A percentile compares a stretch with the other conserved stretches of the same genome.
These are phyloP conservation scores for Trichoderma oligosporum DNA, from an alignment of 2,329 filamentous ascomycete species.

Conservation along the genomic window DNA sequence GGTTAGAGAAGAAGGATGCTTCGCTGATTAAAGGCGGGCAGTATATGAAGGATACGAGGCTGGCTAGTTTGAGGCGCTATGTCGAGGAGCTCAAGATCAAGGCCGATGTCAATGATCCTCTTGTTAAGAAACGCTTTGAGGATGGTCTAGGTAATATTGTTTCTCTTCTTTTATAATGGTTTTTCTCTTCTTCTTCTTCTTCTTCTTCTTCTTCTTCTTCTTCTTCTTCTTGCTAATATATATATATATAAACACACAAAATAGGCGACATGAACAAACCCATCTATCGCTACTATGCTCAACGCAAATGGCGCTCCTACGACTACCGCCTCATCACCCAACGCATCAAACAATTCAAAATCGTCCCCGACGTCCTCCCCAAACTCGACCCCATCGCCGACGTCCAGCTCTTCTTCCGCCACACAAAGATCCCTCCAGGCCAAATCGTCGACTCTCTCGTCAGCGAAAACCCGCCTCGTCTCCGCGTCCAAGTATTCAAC, in stretches of 20 bases:
- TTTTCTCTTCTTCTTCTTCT: too few relatives aligned
- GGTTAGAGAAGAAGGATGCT: constrained; percentile 57
- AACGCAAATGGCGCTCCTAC: constrained; percentile 83
- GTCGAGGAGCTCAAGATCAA: constrained; percentile 79
- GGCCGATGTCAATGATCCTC: constrained; percentile 90
- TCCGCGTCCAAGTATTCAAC: constrained; percentile 83
- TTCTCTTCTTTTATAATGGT: neutral
- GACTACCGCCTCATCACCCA: constrained; percentile 76
- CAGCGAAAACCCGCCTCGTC: constrained; percentile 68
- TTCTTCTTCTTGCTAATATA: neutral
- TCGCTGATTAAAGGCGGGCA: constrained; percentile 59
- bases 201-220: too few relatives aligned
- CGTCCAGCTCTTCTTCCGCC: constrained; percentile 76
- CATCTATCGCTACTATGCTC: constrained; percentile 86
- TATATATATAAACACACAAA: neutral
- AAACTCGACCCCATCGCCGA: constrained; percentile 74
- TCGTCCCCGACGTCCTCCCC: constrained; percentile 84
- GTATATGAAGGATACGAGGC: constrained; percentile 58
- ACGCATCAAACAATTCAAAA: constrained; percentile 78
- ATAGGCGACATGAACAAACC: constrained; percentile 95
- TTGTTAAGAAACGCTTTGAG: constrained; percentile 91
- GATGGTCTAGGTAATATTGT: constrained; percentile 69
- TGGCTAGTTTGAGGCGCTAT: constrained; percentile 67
- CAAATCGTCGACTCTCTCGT: constrained; percentile 70
- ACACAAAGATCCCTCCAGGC: constrained; percentile 67